Evolutionary conservation across 2,329 filamentous ascomycete genomes (phyloP).

Genomic region (Cadophora luteo-olivacea): DNA sequence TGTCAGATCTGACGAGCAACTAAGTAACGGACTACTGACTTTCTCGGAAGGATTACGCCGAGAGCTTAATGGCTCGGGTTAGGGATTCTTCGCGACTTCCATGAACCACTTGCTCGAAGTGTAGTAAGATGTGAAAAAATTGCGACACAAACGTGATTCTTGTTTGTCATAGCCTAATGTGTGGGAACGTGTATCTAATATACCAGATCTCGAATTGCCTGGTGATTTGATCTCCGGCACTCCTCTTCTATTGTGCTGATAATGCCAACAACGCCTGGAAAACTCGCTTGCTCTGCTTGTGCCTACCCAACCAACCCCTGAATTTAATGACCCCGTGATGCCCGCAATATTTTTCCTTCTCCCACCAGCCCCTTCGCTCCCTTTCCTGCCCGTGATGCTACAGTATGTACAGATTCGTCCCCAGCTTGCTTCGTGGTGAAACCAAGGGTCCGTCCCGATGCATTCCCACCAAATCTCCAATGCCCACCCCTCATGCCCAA

Average conservation of each 20-base stretch:
- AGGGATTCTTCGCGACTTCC: not conserved
- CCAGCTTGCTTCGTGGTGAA: not conserved
- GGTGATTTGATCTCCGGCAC: not conserved
- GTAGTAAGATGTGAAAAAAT: not conserved
- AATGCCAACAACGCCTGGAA: conserved; percentile 11
- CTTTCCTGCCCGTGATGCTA: conserved; percentile 3
- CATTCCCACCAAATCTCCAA: not conserved
- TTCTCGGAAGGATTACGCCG: not conserved
- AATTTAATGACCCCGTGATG: not conserved
- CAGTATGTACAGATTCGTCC: conserved; percentile 6
- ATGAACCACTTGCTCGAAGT: not conserved
- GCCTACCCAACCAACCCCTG: not conserved
- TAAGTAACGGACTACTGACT: not conserved
- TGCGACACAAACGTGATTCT: not conserved
- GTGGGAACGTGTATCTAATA: conserved; percentile 2
- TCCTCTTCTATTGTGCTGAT: not conserved
- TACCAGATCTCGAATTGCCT: not conserved
- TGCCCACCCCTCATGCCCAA: not conserved
- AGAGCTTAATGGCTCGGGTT: not conserved
- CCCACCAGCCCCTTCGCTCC: not conserved
- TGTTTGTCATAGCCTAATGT: conserved; percentile 3
- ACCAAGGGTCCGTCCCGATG: not conserved
- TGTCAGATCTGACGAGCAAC: conserved; percentile 7
- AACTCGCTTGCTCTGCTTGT: not conserved
- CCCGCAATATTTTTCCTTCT: not conserved